A percentile compares a stretch with the other conserved stretches of the same genome.
Conservation (phyloP, 164 flowering plant species). For the Kalanchoe fedtschenkoi region DNA sequence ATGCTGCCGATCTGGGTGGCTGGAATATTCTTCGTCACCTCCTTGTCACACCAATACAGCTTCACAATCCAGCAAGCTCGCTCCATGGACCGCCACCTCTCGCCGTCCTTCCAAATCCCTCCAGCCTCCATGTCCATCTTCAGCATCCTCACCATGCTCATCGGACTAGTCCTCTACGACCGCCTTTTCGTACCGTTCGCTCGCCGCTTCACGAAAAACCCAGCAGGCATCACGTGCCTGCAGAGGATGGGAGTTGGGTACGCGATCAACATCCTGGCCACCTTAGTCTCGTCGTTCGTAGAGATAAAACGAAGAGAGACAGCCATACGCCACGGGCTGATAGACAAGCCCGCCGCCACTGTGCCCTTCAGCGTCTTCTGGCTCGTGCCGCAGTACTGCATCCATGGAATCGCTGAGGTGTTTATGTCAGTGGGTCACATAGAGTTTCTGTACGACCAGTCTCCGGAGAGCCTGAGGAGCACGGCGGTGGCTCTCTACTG, state of each 20-base stretch:
- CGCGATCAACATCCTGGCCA: conserved; percentile 4
- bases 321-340: not conserved
- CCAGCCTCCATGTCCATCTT: conserved; percentile 11
- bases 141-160: conserved; percentile 4
- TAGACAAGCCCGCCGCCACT: conserved; percentile 1
- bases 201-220: conserved; percentile 5
- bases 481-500: conserved; percentile 2
- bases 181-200: conserved; percentile 8
- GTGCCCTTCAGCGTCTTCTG: conserved; percentile 6
- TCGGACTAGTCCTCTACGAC: conserved; percentile 2
- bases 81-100: conserved; percentile 13
- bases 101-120: conserved; percentile 11
- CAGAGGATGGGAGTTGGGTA: conserved; percentile 8
- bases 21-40: not conserved
- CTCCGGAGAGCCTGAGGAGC: conserved; percentile 4
- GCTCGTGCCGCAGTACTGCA: conserved; percentile 1
- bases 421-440: conserved; percentile 3
- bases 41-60: conserved; percentile 7
- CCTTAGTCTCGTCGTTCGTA: not conserved
- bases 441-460: conserved; percentile 1
- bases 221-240: conserved; percentile 4
- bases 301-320: not conserved
- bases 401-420: conserved; percentile 6
- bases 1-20: conserved; percentile 13
- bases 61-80: conserved; percentile 14